These are phyloP conservation scores for Penicillium sp. DNA, from an alignment of 2,329 filamentous ascomycete species.

Conservation along the genomic window DNA sequence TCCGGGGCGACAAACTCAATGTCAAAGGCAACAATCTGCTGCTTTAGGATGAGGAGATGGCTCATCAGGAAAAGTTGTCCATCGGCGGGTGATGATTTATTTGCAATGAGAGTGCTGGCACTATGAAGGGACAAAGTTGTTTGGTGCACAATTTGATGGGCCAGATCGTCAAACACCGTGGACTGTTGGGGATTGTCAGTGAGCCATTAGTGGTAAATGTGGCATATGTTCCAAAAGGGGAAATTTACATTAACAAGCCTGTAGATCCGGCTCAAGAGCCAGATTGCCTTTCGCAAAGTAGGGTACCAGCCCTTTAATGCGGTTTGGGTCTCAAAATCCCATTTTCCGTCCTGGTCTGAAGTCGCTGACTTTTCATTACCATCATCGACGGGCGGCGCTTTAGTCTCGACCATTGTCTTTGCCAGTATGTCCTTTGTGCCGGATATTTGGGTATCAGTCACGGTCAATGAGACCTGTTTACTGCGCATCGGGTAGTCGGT, in stretches of 20 bases:
- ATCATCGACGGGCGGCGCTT: constrained; percentile 41
- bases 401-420: constrained; percentile 38
- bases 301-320: constrained; percentile 60
- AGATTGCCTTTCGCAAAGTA: constrained; percentile 60
- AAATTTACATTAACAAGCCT: constrained; percentile 57
- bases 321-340: constrained; percentile 52
- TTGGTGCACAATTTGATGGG: constrained; percentile 80
- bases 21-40: constrained; percentile 91
- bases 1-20: constrained; percentile 70
- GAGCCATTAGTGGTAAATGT: background rate
- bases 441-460: constrained; percentile 45
- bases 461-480: constrained; percentile 39
- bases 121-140: constrained; percentile 76
- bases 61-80: constrained; percentile 89
- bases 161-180: constrained; percentile 64
- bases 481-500: constrained; percentile 57
- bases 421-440: constrained; percentile 46
- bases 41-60: constrained; percentile 90
- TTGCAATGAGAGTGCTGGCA: constrained; percentile 65
- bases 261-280: constrained; percentile 64
- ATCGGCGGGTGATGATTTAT: constrained; percentile 58
- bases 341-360: constrained; percentile 41
- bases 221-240: background rate
- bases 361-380: constrained; percentile 47
- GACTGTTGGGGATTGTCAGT: constrained; percentile 41